Conservation (phyloP, 78 protist genomes). For the Capsaspora owczarzaki region DNA sequence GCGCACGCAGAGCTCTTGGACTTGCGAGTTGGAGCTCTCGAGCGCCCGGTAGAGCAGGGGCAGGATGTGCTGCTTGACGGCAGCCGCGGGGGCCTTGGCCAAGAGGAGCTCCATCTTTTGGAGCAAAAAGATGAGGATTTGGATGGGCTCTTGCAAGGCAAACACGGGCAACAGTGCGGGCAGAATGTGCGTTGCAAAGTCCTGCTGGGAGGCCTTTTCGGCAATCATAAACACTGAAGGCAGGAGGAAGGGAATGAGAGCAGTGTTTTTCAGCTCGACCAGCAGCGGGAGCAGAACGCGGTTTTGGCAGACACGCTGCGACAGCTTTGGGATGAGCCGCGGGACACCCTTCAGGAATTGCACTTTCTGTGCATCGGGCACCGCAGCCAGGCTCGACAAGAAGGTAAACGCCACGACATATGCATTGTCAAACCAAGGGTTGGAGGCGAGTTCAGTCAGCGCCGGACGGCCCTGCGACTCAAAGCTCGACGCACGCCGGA, state of each 20-base stretch:
- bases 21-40: background rate
- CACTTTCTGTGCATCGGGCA: background rate
- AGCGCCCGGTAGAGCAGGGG: background rate
- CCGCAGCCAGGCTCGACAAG: background rate
- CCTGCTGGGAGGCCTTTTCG: background rate
- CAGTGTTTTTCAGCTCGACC: background rate
- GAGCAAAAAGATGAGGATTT: background rate
- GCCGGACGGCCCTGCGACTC: background rate
- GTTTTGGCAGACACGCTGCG: background rate
- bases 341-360: constrained; percentile 1
- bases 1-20: background rate
- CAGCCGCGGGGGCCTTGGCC: background rate
- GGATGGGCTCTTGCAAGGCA: background rate
- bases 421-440: background rate
- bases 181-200: background rate
- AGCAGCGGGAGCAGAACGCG: background rate
- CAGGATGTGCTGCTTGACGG: background rate
- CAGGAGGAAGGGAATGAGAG: background rate
- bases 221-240: background rate
- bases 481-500: background rate
- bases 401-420: background rate
- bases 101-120: background rate
- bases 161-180: background rate
- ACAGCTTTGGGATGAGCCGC: background rate
- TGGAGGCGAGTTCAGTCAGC: background rate